Evolutionary conservation across 2,329 filamentous ascomycete species (phyloP).

Genomic region (Penicillium crustosum): DNA sequence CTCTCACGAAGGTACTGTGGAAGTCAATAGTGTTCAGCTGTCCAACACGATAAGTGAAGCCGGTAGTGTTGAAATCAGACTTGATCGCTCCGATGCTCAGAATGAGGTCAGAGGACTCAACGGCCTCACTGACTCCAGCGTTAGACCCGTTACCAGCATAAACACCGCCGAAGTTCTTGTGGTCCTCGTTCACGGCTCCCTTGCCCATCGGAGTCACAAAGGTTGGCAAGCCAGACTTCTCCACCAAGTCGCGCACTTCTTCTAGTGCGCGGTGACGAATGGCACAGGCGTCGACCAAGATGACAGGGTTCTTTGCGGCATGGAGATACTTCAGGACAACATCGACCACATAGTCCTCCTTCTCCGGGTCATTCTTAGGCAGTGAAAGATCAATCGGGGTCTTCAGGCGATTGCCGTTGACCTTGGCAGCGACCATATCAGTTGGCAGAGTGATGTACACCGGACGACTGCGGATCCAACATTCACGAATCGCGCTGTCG

Average conservation of each 20-base stretch:
- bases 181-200: slow-evolving; percentile 73
- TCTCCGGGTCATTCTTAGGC: slow-evolving; percentile 65
- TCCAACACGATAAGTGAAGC: slow-evolving; percentile 79
- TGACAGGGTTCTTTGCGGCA: slow-evolving; percentile 70
- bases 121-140: slow-evolving; percentile 45
- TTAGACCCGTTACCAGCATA: slow-evolving; percentile 78
- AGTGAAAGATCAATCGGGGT: slow-evolving; percentile 67
- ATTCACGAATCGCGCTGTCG: slow-evolving; percentile 73
- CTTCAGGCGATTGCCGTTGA: slow-evolving; percentile 71
- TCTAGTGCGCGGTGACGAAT: slow-evolving; percentile 71
- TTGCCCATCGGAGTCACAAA: slow-evolving; percentile 94
- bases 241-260: slow-evolving; percentile 70
- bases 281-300: slow-evolving; percentile 81
- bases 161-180: slow-evolving; percentile 76
- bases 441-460: slow-evolving; percentile 83
- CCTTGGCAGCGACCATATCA: slow-evolving; percentile 73
- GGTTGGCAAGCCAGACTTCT: slow-evolving; percentile 72
- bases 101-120: slow-evolving; percentile 44
- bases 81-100: slow-evolving; percentile 47
- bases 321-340: slow-evolving; percentile 72
- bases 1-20: slow-evolving; percentile 71
- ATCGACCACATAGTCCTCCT: slow-evolving; percentile 79
- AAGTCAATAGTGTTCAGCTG: slow-evolving; percentile 81
- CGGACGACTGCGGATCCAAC: slow-evolving; percentile 70
- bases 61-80: slow-evolving; percentile 56